Evolutionary conservation across 140 eudicot genomes (phyloP).

Genomic region (Oenanthe javanica): DNA sequence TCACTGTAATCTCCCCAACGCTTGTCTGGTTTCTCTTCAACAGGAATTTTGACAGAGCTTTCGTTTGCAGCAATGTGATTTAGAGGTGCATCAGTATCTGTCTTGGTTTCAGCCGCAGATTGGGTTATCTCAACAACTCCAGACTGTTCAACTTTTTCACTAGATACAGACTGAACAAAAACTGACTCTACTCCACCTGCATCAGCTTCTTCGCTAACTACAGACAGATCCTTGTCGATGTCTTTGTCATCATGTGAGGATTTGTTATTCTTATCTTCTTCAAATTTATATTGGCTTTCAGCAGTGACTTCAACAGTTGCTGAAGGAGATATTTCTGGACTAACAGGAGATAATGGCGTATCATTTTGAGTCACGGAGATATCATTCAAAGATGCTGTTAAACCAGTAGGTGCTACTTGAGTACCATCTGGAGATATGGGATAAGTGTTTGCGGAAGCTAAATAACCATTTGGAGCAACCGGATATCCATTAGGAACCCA

Average conservation of each 20-base stretch:
- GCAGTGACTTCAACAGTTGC: slow-evolving; percentile 31
- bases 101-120: slow-evolving; percentile 14
- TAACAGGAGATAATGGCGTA: slow-evolving; percentile 27
- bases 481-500: slow-evolving; percentile 87
- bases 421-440: slow-evolving; percentile 31
- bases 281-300: slow-evolving; percentile 27
- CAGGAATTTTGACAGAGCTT: slow-evolving; percentile 10
- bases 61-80: slow-evolving; percentile 17
- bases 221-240: slow-evolving; percentile 10
- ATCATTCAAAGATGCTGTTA: slow-evolving; percentile 27
- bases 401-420: slow-evolving; percentile 28
- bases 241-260: slow-evolving; percentile 15
- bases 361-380: slow-evolving; percentile 31
- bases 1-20: slow-evolving; percentile 88
- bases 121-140: slow-evolving; percentile 18
- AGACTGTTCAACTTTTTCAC: slow-evolving; percentile 10
- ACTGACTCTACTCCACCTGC: slow-evolving; percentile 10
- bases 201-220: slow-evolving; percentile 15
- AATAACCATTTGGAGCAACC: slow-evolving; percentile 29
- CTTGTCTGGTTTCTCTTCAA: slow-evolving; percentile 40
- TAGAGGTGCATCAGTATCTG: slow-evolving; percentile 17
- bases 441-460: slow-evolving; percentile 45
- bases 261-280: slow-evolving; percentile 19
- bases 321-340: slow-evolving; percentile 45
- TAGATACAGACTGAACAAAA: not conserved